Conservation (phyloP, 306 rosid species). For the Inga leiocalycina region DNA sequence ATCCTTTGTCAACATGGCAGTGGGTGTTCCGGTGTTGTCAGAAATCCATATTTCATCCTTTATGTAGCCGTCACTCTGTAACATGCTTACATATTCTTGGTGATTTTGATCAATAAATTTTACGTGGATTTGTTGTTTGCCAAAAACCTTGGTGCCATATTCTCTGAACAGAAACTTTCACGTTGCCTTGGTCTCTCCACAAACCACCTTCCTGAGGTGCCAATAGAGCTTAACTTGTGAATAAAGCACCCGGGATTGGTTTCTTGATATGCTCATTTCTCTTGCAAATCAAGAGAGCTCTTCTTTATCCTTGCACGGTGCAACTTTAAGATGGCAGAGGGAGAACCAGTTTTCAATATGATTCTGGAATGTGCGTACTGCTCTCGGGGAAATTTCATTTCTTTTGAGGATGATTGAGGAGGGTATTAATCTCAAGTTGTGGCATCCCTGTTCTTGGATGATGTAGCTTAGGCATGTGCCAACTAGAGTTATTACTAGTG, state of each 20-base stretch:
- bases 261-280: neutral
- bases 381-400: neutral
- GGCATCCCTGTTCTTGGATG: neutral
- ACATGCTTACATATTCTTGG: neutral
- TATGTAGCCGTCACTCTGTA: conserved; percentile 22
- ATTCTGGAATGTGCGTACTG: conserved; percentile 9
- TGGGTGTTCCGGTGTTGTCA: conserved; percentile 1
- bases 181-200: conserved; percentile 22
- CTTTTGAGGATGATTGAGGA: conserved; percentile 14
- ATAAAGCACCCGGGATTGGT: neutral
- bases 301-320: neutral
- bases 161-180: conserved; percentile 20
- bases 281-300: conserved; percentile 16
- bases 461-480: neutral
- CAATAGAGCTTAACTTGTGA: conserved; percentile 23
- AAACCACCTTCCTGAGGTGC: conserved; percentile 24
- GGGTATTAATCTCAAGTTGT: conserved; percentile 20
- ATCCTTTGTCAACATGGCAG: conserved; percentile 6
- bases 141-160: conserved; percentile 1
- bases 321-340: conserved; percentile 8
- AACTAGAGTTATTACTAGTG: neutral
- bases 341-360: neutral
- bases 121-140: conserved; percentile 22
- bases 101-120: conserved; percentile 20
- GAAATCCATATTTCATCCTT: conserved; percentile 23